phyloP scores from a whole-genome alignment of 805 yeast genomes.

The Kazachstania africana region DNA sequence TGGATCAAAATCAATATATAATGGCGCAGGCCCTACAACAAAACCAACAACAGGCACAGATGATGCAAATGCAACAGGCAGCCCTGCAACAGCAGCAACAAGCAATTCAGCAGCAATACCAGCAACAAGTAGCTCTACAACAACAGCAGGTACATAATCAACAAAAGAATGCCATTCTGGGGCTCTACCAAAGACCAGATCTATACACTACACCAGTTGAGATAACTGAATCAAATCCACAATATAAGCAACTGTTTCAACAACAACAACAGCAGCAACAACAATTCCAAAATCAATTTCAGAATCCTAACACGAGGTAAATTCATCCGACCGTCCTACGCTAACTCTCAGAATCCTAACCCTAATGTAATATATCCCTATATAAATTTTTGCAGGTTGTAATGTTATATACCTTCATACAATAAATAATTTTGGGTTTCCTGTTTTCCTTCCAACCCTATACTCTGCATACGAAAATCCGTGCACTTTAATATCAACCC shows the following conservation, averaged over 20 bases:
- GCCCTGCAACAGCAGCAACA: constrained; percentile 6
- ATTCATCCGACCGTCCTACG: too few relatives aligned
- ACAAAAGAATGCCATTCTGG: constrained; percentile 17
- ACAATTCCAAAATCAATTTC: constrained; percentile 9
- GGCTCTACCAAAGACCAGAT: constrained; percentile 21
- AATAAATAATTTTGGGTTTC: too few relatives aligned
- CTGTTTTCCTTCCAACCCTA: too few relatives aligned
- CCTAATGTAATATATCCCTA: too few relatives aligned
- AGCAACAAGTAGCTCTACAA: constrained; percentile 7
- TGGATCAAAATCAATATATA: constrained; percentile 53
- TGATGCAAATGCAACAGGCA: constrained; percentile 6
- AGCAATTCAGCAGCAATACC: constrained; percentile 6
- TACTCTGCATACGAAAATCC: too few relatives aligned
- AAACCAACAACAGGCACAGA: constrained; percentile 8
- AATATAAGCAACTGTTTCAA: constrained; percentile 17
- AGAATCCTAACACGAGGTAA: too few relatives aligned
- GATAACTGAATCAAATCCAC: constrained; percentile 19
- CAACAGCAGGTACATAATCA: constrained; percentile 8
- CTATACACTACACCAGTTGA: constrained; percentile 21
- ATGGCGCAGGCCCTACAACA: constrained; percentile 6
- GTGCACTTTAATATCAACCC: too few relatives aligned
- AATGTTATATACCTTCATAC: too few relatives aligned
- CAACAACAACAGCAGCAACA: constrained; percentile 19
- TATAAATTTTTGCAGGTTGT: too few relatives aligned
- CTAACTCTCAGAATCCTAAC: too few relatives aligned